Evolutionary conservation across 2,329 filamentous ascomycete genomes (phyloP).

Genomic region (Penicillium crustosum): DNA sequence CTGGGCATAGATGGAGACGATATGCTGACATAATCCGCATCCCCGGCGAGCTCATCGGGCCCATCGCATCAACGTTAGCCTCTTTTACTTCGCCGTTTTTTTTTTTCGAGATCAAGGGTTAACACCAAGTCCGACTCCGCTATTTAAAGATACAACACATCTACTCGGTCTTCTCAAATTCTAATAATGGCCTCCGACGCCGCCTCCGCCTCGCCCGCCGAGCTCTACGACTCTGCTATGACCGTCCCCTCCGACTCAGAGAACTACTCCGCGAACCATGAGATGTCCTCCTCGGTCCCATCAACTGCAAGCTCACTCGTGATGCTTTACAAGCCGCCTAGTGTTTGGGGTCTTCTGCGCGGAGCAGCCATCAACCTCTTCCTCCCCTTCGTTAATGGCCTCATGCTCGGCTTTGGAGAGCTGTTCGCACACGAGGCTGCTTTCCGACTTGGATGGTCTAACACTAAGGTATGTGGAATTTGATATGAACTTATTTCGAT

Average conservation of each 20-base stretch:
- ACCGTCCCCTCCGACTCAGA: slow-evolving; percentile 52
- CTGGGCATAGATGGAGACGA: neutral
- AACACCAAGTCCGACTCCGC: neutral
- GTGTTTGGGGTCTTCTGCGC: slow-evolving; percentile 78
- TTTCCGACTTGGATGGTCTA: slow-evolving; percentile 88
- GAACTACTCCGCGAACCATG: slow-evolving; percentile 46
- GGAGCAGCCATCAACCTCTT: slow-evolving; percentile 95
- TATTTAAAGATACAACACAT: neutral
- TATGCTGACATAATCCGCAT: slow-evolving; percentile 7
- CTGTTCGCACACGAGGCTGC: slow-evolving; percentile 94
- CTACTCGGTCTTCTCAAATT: neutral
- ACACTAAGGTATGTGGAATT: slow-evolving; percentile 72
- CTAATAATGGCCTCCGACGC: slow-evolving; percentile 35
- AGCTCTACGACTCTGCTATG: slow-evolving; percentile 45
- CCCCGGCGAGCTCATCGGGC: neutral
- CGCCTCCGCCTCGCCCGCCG: slow-evolving; percentile 31
- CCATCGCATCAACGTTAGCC: slow-evolving; percentile 4
- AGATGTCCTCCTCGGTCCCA: slow-evolving; percentile 35
- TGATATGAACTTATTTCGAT: neutral
- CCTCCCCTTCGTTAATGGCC: slow-evolving; percentile 90
- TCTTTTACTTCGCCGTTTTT: neutral
- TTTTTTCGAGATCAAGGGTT: neutral
- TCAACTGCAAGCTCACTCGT: slow-evolving; percentile 41
- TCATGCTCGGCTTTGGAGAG: slow-evolving; percentile 98
- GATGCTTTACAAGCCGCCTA: slow-evolving; percentile 80